Evolutionary conservation across 2,329 filamentous ascomycete genomes (phyloP).

Genomic region (Fusarium euwallaceae): DNA sequence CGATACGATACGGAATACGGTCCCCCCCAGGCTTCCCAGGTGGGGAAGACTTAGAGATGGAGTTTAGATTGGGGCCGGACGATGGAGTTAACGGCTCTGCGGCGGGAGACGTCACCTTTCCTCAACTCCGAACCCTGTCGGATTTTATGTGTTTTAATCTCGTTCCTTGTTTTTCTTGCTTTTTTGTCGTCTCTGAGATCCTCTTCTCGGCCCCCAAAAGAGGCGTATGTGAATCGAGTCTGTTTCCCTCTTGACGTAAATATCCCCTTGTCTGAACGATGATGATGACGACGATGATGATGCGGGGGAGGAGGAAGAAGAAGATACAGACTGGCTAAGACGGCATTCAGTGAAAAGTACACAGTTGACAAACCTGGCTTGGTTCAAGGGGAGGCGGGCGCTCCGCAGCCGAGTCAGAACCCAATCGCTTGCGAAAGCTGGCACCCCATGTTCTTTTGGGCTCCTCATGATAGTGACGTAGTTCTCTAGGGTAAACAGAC

Average conservation of each 20-base stretch:
- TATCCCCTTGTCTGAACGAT: background rate
- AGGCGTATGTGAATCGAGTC: background rate
- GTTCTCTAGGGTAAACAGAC: background rate
- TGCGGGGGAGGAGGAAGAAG: background rate
- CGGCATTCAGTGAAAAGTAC: background rate
- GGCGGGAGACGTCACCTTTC: slow-evolving; percentile 26
- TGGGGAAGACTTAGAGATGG: slow-evolving; percentile 11
- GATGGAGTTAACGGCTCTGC: slow-evolving; percentile 24
- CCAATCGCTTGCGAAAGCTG: slow-evolving; percentile 25
- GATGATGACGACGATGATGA: background rate
- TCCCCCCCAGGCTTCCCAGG: background rate
- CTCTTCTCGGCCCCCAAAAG: slow-evolving; percentile 28
- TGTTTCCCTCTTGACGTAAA: background rate
- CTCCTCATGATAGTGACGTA: slow-evolving; percentile 33
- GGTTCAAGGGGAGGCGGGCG: slow-evolving; percentile 21
- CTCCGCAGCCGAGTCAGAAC: slow-evolving; percentile 38
- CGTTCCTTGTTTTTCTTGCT: background rate
- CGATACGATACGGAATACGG: background rate
- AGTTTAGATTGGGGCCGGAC: slow-evolving; percentile 27
- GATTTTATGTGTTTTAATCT: background rate
- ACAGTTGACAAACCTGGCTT: slow-evolving; percentile 20
- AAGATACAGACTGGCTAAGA: background rate
- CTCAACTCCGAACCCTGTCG: slow-evolving; percentile 24
- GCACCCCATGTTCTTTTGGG: background rate
- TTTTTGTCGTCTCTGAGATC: background rate